A percentile compares a stretch with the other conserved stretches of the same genome.
Evolutionary conservation across 352 stramenopile species (phyloP).

Genomic region (Globisporangium apiculatum): DNA sequence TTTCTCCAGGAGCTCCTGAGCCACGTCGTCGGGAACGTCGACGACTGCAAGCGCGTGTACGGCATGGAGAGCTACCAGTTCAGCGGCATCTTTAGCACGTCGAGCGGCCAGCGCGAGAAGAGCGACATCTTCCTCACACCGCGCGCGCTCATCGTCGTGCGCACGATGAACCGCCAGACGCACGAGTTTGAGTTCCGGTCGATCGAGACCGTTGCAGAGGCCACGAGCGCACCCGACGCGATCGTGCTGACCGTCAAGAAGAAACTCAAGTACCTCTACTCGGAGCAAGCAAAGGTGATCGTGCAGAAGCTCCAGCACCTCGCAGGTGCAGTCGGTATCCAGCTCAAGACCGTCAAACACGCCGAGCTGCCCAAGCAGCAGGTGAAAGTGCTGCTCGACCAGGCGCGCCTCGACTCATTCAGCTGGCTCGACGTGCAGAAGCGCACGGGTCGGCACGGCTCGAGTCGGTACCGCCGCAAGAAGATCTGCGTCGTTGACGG

Average conservation of each 20-base stretch:
- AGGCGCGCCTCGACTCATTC: slow-evolving; percentile 31
- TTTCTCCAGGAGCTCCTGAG: slow-evolving; percentile 84
- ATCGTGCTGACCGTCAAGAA: slow-evolving; percentile 52
- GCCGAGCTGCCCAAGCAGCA: slow-evolving; percentile 54
- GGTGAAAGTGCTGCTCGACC: slow-evolving; percentile 23
- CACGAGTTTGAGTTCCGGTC: slow-evolving; percentile 69
- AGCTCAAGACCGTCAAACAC: slow-evolving; percentile 22
- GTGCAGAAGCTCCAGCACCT: slow-evolving; percentile 55
- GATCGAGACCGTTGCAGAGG: slow-evolving; percentile 46
- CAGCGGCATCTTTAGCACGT: slow-evolving; percentile 61
- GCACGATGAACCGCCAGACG: slow-evolving; percentile 58
- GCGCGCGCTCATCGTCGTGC: slow-evolving; percentile 52
- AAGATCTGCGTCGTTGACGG: slow-evolving; percentile 55
- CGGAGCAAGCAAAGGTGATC: slow-evolving; percentile 47
- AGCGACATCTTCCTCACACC: slow-evolving; percentile 65
- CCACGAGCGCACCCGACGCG: slow-evolving; percentile 37
- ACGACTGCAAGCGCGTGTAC: slow-evolving; percentile 72
- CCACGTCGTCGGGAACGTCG: slow-evolving; percentile 65
- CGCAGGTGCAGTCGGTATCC: slow-evolving; percentile 60
- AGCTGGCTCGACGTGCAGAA: slow-evolving; percentile 51
- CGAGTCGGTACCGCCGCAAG: slow-evolving; percentile 49
- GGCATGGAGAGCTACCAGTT: slow-evolving; percentile 67
- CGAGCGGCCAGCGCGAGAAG: slow-evolving; percentile 66
- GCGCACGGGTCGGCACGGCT: slow-evolving; percentile 48
- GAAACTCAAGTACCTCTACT: slow-evolving; percentile 75